Percentiles rank a stretch among this genome's conserved stretches.
phyloP scores from a whole-genome alignment of 805 yeast species.

The Zygoascus bituminiphila region DNA sequence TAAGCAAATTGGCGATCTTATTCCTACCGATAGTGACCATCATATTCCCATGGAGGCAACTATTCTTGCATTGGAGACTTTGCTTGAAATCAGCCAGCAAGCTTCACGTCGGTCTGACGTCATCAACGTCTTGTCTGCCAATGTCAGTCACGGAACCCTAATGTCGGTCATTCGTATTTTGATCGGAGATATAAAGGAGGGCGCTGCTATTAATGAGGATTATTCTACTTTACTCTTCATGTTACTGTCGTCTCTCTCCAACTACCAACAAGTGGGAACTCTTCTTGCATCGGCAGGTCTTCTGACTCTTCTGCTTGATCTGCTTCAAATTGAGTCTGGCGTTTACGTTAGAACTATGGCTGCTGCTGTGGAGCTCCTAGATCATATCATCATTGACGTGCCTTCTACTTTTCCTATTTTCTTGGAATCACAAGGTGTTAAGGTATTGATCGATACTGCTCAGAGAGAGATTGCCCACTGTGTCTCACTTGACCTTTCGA shows the following conservation, averaged over 20 bases:
- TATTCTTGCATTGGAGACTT: conserved; percentile 52
- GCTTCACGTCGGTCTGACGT: conserved; percentile 70
- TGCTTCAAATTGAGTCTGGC: conserved; percentile 42
- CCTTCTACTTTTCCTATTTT: conserved; percentile 47
- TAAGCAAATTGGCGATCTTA: conserved; percentile 59
- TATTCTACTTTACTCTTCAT: conserved; percentile 45
- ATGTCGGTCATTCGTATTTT: conserved; percentile 64
- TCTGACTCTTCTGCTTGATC: conserved; percentile 53
- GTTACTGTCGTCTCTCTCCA: conserved; percentile 48
- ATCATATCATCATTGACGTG: conserved; percentile 34
- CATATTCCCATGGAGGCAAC: conserved; percentile 46
- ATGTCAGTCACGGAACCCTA: conserved; percentile 75
- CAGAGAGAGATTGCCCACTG: conserved; percentile 52
- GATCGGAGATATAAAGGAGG: conserved; percentile 40
- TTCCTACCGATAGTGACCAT: conserved; percentile 44
- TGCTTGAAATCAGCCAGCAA: conserved; percentile 61
- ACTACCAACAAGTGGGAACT: conserved; percentile 29
- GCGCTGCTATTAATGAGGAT: conserved; percentile 39
- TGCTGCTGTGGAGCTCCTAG: conserved; percentile 54
- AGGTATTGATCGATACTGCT: conserved; percentile 48
- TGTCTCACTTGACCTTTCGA: conserved; percentile 33
- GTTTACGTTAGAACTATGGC: conserved; percentile 47
- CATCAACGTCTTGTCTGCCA: conserved; percentile 71
- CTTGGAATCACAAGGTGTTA: conserved; percentile 59
- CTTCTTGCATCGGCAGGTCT: conserved; percentile 70